Conservation (phyloP, 2,329 filamentous ascomycete genomes). For the Aureobasidium namibiae region DNA sequence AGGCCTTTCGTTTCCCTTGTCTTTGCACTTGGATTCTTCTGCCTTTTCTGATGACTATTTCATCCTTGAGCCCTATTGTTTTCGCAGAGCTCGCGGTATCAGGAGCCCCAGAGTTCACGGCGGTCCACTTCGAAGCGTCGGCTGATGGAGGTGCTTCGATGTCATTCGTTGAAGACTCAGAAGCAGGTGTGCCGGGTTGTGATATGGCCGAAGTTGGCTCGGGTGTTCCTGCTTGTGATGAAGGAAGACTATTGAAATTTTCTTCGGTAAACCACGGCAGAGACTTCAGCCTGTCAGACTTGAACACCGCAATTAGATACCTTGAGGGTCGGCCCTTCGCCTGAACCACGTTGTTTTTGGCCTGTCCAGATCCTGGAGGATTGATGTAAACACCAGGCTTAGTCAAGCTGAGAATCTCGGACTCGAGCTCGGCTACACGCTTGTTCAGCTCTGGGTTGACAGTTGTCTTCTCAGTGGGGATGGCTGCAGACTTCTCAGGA, state of each 20-base stretch:
- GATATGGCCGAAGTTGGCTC: background rate
- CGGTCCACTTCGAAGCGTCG: background rate
- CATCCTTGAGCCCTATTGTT: background rate
- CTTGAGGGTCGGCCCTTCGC: slow-evolving; percentile 34
- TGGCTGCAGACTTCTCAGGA: background rate
- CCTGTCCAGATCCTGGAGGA: slow-evolving; percentile 32
- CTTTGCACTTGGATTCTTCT: slow-evolving; percentile 7
- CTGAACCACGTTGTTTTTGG: slow-evolving; percentile 21
- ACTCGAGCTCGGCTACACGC: slow-evolving; percentile 22
- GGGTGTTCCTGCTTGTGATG: background rate
- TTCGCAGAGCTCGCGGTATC: background rate
- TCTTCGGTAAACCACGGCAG: slow-evolving; percentile 28
- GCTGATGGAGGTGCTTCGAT: background rate
- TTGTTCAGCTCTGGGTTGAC: slow-evolving; percentile 3
- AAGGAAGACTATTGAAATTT: background rate
- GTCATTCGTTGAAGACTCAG: background rate
- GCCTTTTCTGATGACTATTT: slow-evolving; percentile 5
- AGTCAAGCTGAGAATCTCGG: slow-evolving; percentile 24
- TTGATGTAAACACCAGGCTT: slow-evolving; percentile 36
- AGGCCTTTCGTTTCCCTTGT: slow-evolving; percentile 6
- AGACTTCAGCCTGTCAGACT: slow-evolving; percentile 26
- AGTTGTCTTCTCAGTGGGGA: background rate
- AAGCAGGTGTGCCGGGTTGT: background rate
- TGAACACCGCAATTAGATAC: slow-evolving; percentile 36
- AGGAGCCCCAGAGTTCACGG: background rate